Conservation (phyloP, 352 stramenopile genomes). For the Globisporangium paddicum region DNA sequence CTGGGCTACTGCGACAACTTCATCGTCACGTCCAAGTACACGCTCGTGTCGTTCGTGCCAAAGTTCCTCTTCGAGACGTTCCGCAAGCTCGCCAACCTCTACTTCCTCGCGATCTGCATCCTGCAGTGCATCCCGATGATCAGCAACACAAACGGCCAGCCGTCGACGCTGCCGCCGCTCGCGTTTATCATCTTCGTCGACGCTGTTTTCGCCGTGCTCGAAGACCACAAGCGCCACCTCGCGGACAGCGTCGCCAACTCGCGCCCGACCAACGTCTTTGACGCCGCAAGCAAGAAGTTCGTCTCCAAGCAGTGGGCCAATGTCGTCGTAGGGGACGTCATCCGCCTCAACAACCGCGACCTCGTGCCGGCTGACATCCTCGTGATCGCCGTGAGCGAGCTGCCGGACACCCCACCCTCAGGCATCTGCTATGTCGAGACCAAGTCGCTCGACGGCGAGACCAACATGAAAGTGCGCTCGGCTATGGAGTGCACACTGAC, state of each 20-base stretch:
- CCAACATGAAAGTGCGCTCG: conserved; percentile 90
- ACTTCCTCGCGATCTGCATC: conserved; percentile 91
- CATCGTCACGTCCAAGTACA: conserved; percentile 92
- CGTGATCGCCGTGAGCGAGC: conserved; percentile 72
- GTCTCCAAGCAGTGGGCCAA: conserved; percentile 63
- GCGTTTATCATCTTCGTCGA: conserved; percentile 90
- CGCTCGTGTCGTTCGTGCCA: conserved; percentile 79
- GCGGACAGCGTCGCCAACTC: conserved; percentile 84
- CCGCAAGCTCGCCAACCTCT: conserved; percentile 90
- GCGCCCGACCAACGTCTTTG: conserved; percentile 54
- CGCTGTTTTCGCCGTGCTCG: conserved; percentile 81
- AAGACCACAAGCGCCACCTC: conserved; percentile 85
- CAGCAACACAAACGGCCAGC: conserved; percentile 86
- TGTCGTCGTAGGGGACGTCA: conserved; percentile 82
- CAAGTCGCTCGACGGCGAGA: conserved; percentile 90
- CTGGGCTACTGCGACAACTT: conserved; percentile 83
- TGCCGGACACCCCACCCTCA: conserved; percentile 44
- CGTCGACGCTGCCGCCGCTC: conserved; percentile 85
- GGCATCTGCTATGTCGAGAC: conserved; percentile 90
- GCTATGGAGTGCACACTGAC: conserved; percentile 67
- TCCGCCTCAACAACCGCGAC: conserved; percentile 79
- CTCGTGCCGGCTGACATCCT: conserved; percentile 83
- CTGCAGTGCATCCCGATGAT: conserved; percentile 86
- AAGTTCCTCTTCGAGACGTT: conserved; percentile 91
- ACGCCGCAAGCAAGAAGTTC: conserved; percentile 41